A percentile compares a stretch with the other conserved stretches of the same genome.
These are phyloP conservation scores for Phytophthora aleatoria DNA, from an alignment of 352 stramenopile species.

Conservation along the genomic window DNA sequence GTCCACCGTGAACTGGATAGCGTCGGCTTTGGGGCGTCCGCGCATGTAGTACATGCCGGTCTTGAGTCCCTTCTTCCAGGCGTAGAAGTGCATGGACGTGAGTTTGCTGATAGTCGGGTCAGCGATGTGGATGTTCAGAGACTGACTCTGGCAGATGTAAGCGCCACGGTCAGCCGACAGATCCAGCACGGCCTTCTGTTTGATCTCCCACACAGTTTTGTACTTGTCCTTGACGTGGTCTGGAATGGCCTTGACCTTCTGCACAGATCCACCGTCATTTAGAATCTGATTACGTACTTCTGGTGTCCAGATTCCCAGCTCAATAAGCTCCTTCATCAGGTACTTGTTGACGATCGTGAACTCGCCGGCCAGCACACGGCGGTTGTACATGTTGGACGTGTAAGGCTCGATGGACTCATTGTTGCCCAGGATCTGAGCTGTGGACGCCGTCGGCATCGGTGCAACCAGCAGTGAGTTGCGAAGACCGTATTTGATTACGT, in stretches of 20 bases:
- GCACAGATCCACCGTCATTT: slow-evolving; percentile 95
- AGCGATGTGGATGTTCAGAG: slow-evolving; percentile 99
- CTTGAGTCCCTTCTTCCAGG: slow-evolving; percentile 99
- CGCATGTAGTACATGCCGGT: slow-evolving; percentile 99
- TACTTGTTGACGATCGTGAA: slow-evolving; percentile 99
- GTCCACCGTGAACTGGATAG: slow-evolving; percentile 99
- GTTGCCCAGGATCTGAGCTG: slow-evolving; percentile 99
- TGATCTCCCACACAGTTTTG: slow-evolving; percentile 99
- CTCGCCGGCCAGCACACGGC: slow-evolving; percentile 97
- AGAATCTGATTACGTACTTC: slow-evolving; percentile 99
- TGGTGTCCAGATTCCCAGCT: slow-evolving; percentile 96
- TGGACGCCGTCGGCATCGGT: slow-evolving; percentile 99
- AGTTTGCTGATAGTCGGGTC: slow-evolving; percentile 98
- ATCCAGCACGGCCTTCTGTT: slow-evolving; percentile 97
- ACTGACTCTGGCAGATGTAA: slow-evolving; percentile 98
- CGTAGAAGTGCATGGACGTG: slow-evolving; percentile 99
- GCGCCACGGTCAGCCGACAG: slow-evolving; percentile 98
- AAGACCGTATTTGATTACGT: slow-evolving; percentile 95
- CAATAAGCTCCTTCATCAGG: slow-evolving; percentile 97
- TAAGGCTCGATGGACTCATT: slow-evolving; percentile 99
- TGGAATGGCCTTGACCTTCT: slow-evolving; percentile 90
- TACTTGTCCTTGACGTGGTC: slow-evolving; percentile 94
- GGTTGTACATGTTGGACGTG: slow-evolving; percentile 99
- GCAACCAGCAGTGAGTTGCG: slow-evolving; percentile 99
- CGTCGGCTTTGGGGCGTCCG: slow-evolving; percentile 97